Evolutionary conservation across 495 filamentous ascomycete genomes (phyloP).

Genomic region (Lentithecium fluviatile): DNA sequence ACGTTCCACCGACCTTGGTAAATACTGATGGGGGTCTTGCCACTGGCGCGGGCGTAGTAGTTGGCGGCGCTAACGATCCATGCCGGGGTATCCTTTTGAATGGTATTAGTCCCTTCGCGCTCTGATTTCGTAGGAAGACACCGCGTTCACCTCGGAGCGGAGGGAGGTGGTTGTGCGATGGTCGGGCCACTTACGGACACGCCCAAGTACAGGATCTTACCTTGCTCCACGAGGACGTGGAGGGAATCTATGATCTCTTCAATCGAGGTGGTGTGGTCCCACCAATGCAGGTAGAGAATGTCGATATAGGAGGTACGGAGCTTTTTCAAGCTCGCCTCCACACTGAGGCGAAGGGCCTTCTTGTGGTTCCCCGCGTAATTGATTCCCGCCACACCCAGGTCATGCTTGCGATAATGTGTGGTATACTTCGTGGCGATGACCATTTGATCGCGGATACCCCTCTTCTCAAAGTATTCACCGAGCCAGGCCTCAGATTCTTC

Average conservation of each 20-base stretch:
- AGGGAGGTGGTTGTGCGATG: too few species aligned
- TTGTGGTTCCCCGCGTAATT: constrained; percentile 48
- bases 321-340: constrained; percentile 58
- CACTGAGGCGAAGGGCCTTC: constrained; percentile 55
- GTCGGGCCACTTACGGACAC: too few species aligned
- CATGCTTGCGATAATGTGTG: not conserved
- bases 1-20: constrained; percentile 67
- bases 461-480: constrained; percentile 69
- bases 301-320: constrained; percentile 67
- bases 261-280: constrained; percentile 44
- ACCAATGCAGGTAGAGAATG: constrained; percentile 49
- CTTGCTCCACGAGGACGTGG: constrained; percentile 38
- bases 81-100: constrained; percentile 46
- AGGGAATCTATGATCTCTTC: constrained; percentile 45
- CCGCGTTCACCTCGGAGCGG: too few species aligned
- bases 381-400: not conserved
- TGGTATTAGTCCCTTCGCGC: too few species aligned
- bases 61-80: constrained; percentile 45
- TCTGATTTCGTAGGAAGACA: too few species aligned
- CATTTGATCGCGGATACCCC: constrained; percentile 57
- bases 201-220: constrained; percentile 46
- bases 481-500: constrained; percentile 72
- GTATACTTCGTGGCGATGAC: constrained; percentile 75
- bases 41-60: constrained; percentile 41
- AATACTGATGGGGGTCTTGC: constrained; percentile 60